Conservation (phyloP, 129 eudicot genomes). For the Escallonia rubra region DNA sequence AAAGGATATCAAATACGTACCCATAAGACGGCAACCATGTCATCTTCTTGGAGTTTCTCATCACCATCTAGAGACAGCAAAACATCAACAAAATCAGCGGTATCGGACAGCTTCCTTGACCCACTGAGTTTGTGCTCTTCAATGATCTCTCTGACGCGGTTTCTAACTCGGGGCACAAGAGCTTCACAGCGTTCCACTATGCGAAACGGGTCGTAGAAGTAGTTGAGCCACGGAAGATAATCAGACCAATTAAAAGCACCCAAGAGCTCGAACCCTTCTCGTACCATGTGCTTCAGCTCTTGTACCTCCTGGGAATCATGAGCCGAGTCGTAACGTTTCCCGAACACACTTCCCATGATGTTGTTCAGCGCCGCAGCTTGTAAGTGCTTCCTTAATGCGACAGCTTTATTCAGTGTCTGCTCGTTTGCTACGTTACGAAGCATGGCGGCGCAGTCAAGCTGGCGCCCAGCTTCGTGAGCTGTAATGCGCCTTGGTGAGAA, state of each 20-base stretch:
- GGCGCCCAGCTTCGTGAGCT: slow-evolving; percentile 2
- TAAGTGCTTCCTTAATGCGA: slow-evolving; percentile 7
- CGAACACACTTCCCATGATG: slow-evolving; percentile 32
- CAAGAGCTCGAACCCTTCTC: slow-evolving; percentile 33
- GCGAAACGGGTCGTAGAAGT: slow-evolving; percentile 16
- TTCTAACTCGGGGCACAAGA: slow-evolving; percentile 25
- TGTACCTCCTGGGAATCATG: neutral
- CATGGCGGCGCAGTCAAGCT: slow-evolving; percentile 8
- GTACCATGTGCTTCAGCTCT: slow-evolving; percentile 24
- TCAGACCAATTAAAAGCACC: slow-evolving; percentile 39
- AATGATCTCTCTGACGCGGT: slow-evolving; percentile 20
- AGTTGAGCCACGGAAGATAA: slow-evolving; percentile 21
- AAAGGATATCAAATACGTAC: slow-evolving; percentile 6
- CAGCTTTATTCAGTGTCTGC: neutral
- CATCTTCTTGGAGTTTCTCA: slow-evolving; percentile 14
- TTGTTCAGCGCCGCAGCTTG: slow-evolving; percentile 19
- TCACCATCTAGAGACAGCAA: slow-evolving; percentile 21
- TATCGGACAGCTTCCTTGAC: neutral
- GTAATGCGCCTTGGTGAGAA: slow-evolving; percentile 14
- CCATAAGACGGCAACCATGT: slow-evolving; percentile 45
- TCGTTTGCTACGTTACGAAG: neutral
- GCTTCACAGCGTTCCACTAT: slow-evolving; percentile 6
- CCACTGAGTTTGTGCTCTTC: slow-evolving; percentile 10
- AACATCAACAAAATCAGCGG: slow-evolving; percentile 21
- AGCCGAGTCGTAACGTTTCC: slow-evolving; percentile 15